Evolutionary conservation across 2,329 filamentous ascomycete species (phyloP), one percentile per base, ranked within the genome.

Genomic region (Curvularia spicifera): DNA sequence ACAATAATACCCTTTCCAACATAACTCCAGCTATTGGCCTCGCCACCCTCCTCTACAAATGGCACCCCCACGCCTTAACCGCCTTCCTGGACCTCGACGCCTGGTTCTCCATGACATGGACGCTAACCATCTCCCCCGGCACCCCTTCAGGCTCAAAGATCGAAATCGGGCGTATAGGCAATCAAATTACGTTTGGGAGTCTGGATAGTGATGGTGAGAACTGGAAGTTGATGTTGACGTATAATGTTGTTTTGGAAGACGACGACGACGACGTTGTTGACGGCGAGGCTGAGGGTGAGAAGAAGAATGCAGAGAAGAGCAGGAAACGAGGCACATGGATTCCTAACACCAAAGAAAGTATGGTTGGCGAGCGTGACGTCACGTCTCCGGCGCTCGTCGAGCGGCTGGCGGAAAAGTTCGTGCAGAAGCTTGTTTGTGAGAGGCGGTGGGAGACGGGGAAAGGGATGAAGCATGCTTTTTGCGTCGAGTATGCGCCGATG

Each of bases 71-170:
- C 7, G 51, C 66, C 0, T 56, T 70, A 1, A 22, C 53, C 15
- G 68, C 65, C 0, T 68, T 70, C 10, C 45, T 70, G 4, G 68
- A 70, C 29, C 44, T 65, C 9, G 68, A 69, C 33, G 68, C 68
- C 8, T 70, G 68, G 68, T 70, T 70, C 24, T 66, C 63, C 15
- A 26, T 69, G 0, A 70, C 68, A 18, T 70, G 66, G 68, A 63
- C 56, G 0, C 46, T 61, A 1, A 59, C 56, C 22, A 44, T 63
- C 3, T 47, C 58, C 0, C 49, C 56, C 13, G 61, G 50, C 44
- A 46, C 56, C n/a, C 53, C 53, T 9, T 53, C 59, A 10, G 60
- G 60, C 15, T 51, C 53, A 2, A 59, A 60, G 40, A 47, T 69
- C 7, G 68, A 70, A 44, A 70, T 70, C 12, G 68, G 68, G 0